These are phyloP conservation scores for Psilocybe azurescens DNA, from an alignment of 768 basidiomycete species.

Conservation along the genomic window DNA sequence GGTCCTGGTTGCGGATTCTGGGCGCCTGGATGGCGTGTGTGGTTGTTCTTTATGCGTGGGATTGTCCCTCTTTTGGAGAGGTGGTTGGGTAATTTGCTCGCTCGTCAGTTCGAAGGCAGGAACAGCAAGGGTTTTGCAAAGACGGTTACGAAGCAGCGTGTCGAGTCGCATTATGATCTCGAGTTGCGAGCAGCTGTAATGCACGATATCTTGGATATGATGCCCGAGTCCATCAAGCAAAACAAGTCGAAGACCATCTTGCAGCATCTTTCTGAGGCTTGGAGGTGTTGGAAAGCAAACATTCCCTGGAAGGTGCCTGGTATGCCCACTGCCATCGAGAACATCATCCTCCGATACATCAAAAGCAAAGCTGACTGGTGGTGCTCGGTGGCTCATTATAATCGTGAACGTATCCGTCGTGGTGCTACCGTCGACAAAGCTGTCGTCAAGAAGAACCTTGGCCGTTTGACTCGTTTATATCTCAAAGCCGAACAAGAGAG, in stretches of 20 bases:
- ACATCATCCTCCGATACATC: conserved; percentile 98
- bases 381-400: conserved; percentile 98
- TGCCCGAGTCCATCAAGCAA: conserved; percentile 99
- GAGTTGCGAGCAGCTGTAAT: conserved; percentile 98
- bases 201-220: conserved; percentile 99
- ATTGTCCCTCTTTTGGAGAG: conserved; percentile 97
- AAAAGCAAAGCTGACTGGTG: conserved; percentile 99
- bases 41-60: conserved; percentile 99
- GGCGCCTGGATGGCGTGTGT: conserved; percentile 99
- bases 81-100: conserved; percentile 97
- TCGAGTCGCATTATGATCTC: conserved; percentile 98
- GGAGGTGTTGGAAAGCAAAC: conserved; percentile 97
- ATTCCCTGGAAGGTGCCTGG: conserved; percentile 99
- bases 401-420: conserved; percentile 95
- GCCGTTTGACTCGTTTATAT: conserved; percentile 96
- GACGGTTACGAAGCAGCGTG: conserved; percentile 98
- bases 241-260: conserved; percentile 99
- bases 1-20: conserved; percentile 99
- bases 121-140: conserved; percentile 97
- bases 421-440: conserved; percentile 98
- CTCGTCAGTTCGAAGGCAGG: conserved; percentile 97
- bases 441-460: conserved; percentile 98
- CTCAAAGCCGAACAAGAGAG: conserved; percentile 99
- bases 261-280: conserved; percentile 97
- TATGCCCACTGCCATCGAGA: conserved; percentile 99